phyloP scores from a whole-genome alignment of 78 protist genomes.

The Protostelium mycophagum region DNA sequence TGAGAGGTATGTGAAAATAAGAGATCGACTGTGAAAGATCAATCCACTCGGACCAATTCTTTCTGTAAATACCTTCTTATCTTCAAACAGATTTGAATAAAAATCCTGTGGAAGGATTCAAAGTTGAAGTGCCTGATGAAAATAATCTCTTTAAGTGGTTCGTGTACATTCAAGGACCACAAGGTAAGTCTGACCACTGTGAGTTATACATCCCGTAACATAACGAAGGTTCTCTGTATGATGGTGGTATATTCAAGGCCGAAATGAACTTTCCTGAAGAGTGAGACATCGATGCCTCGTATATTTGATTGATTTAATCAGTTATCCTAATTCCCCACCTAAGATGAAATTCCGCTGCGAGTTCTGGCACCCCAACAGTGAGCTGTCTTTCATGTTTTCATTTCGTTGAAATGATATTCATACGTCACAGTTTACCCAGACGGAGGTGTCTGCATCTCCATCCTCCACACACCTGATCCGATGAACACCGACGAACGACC shows the following conservation, averaged over 20 bases:
- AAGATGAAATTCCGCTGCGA: slow-evolving; percentile 43
- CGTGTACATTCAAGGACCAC: not conserved
- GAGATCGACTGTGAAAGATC: too few species aligned
- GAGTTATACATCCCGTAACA: not conserved
- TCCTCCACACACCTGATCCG: slow-evolving; percentile 78
- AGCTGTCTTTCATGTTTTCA: not conserved
- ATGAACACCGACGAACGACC: slow-evolving; percentile 65
- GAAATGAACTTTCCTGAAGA: not conserved
- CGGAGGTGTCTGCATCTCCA: slow-evolving; percentile 85
- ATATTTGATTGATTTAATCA: not conserved
- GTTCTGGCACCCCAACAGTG: slow-evolving; percentile 86
- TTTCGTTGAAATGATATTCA: not conserved
- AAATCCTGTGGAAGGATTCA: not conserved
- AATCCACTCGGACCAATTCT: not conserved
- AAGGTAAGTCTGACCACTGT: not conserved
- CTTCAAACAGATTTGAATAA: not conserved
- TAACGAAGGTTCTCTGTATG: not conserved
- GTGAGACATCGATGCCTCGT: not conserved
- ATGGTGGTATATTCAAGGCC: not conserved
- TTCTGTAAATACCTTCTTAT: not conserved
- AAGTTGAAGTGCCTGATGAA: not conserved
- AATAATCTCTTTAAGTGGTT: not conserved
- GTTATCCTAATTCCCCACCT: slow-evolving; percentile 79
- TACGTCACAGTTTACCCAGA: slow-evolving; percentile 52
- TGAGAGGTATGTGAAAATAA: not conserved